Percentiles rank a stretch among this genome's conserved stretches.
Evolutionary conservation across 345 rosid genomes (phyloP).

Genomic region (Schrenkiella parvula): DNA sequence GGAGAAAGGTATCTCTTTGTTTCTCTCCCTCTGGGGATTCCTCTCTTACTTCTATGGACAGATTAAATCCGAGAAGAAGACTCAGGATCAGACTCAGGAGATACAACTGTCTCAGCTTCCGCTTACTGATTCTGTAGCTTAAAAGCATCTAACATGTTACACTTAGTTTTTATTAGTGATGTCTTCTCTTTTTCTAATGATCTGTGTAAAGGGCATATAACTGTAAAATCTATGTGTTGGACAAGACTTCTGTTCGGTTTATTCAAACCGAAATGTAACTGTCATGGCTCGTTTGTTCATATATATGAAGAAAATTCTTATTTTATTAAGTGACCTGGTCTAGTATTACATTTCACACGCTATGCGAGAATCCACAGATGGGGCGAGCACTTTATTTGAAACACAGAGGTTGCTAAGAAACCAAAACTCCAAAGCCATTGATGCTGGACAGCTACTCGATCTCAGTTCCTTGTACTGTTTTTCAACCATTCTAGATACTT

Average conservation of each 20-base stretch:
- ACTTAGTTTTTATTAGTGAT: neutral
- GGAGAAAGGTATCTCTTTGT: slow-evolving; percentile 64
- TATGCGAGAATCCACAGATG: neutral
- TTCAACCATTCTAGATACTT: slow-evolving; percentile 84
- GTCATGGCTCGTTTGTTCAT: neutral
- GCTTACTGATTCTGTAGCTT: neutral
- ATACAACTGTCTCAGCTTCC: slow-evolving; percentile 25
- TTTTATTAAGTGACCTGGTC: neutral
- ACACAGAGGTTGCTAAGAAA: neutral
- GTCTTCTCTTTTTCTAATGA: neutral
- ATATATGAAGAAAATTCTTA: neutral
- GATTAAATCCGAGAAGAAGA: slow-evolving; percentile 10
- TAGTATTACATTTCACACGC: neutral
- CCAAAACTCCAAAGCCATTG: slow-evolving; percentile 10
- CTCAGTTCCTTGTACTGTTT: slow-evolving; percentile 73
- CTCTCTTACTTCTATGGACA: slow-evolving; percentile 70
- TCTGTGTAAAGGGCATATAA: neutral
- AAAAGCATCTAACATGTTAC: neutral
- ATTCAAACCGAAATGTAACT: neutral
- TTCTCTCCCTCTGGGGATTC: slow-evolving; percentile 67
- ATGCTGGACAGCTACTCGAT: neutral
- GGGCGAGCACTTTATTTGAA: neutral
- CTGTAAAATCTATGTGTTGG: neutral
- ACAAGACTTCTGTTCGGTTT: neutral
- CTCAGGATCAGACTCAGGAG: neutral